A percentile compares a stretch with the other conserved stretches of the same genome.
Conservation (phyloP, 495 filamentous ascomycete genomes). For the Aspergillus ostianus region DNA sequence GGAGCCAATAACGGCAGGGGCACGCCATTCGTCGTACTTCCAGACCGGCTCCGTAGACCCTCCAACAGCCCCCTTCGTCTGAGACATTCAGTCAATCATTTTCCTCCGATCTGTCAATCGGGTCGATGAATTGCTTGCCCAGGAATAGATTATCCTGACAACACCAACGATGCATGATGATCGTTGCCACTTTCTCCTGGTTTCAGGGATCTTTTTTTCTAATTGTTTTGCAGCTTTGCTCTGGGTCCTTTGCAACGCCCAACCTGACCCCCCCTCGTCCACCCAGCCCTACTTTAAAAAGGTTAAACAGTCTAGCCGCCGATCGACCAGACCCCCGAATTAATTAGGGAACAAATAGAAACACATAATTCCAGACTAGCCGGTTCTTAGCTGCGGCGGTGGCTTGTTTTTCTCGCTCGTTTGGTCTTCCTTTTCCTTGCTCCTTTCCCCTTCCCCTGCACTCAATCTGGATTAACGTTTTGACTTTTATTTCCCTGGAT, state of each 20-base stretch:
- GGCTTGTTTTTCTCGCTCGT: conserved; percentile 7
- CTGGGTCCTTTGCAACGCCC: too few relatives aligned
- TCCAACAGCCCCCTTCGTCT: too few relatives aligned
- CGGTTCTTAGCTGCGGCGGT: neutral
- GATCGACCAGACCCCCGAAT: neutral
- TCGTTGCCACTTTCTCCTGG: neutral
- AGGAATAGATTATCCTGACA: neutral
- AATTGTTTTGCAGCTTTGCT: too few relatives aligned
- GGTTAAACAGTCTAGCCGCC: neutral
- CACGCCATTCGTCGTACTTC: too few relatives aligned
- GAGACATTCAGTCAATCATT: conserved; percentile 1
- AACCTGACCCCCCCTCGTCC: too few relatives aligned
- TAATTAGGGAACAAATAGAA: too few relatives aligned
- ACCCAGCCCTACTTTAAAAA: neutral
- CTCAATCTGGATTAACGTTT: too few relatives aligned
- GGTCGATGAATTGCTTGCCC: too few relatives aligned
- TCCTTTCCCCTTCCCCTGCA: conserved; percentile 7
- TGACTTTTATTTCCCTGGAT: conserved; percentile 1
- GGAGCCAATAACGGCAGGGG: neutral
- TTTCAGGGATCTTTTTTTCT: neutral
- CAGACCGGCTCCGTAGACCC: too few relatives aligned
- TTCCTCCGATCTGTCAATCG: neutral
- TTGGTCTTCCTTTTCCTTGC: conserved; percentile 4
- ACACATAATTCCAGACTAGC: neutral
- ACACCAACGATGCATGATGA: neutral